Conservation (phyloP, 2,329 filamentous ascomycete species). For the Calonectria hawksworthii region DNA sequence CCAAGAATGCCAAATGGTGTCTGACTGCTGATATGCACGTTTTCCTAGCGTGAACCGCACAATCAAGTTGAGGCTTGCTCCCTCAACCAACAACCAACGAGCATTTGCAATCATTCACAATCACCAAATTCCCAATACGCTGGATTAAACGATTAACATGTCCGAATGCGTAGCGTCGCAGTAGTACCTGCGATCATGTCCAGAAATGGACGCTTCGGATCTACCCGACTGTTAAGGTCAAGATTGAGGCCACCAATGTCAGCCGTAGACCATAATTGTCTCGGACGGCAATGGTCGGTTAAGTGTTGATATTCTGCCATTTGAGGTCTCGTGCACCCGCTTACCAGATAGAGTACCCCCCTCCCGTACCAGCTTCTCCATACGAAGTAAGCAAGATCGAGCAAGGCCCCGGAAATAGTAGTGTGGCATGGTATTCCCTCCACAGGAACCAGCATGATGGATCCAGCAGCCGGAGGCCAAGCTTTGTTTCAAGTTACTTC, state of each 20-base stretch:
- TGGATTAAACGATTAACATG: background rate
- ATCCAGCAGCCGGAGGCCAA: background rate
- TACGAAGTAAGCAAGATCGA: background rate
- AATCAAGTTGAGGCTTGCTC: background rate
- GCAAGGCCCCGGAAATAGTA: background rate
- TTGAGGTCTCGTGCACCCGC: slow-evolving; percentile 3
- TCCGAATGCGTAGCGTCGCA: background rate
- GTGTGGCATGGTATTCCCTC: background rate
- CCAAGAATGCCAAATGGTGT: background rate
- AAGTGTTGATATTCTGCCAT: background rate
- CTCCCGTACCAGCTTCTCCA: background rate
- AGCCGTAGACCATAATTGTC: background rate
- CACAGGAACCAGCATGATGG: slow-evolving; percentile 1
- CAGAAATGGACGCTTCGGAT: background rate
- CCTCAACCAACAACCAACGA: background rate
- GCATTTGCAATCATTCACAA: too few species aligned
- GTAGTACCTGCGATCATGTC: background rate
- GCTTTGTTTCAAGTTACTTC: slow-evolving; percentile 22
- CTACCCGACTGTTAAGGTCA: background rate
- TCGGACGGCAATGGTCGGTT: background rate
- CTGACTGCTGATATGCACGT: background rate
- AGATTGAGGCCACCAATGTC: background rate
- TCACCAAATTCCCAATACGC: background rate
- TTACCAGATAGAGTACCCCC: background rate
- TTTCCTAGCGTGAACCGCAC: background rate